These are phyloP conservation scores for Akebia trifoliata DNA, from an alignment of 164 flowering plant species.

Conservation along the genomic window DNA sequence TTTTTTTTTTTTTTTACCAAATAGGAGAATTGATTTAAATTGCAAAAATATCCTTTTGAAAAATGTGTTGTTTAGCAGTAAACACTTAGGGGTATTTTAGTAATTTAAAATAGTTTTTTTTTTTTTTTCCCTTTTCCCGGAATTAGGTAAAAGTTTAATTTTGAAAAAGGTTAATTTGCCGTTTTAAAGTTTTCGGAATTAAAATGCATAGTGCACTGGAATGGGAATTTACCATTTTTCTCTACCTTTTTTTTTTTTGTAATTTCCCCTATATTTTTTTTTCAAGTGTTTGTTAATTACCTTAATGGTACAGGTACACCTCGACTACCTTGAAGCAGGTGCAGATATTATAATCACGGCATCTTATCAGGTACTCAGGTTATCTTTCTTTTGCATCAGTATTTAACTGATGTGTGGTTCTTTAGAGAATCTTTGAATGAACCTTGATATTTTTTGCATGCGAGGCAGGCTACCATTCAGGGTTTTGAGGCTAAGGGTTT, in stretches of 20 bases:
- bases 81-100: too few species aligned
- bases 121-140: too few species aligned
- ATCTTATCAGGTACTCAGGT: conserved; percentile 58
- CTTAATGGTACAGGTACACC: conserved; percentile 47
- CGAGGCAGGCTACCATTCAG: conserved; percentile 50
- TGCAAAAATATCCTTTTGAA: too few species aligned
- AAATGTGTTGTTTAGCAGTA: too few species aligned
- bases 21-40: too few species aligned
- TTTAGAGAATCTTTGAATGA: neutral
- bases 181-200: too few species aligned
- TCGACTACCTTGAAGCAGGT: conserved; percentile 79
- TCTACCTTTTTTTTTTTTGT: neutral
- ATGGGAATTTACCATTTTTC: too few species aligned
- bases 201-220: too few species aligned
- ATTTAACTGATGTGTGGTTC: neutral
- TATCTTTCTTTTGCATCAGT: neutral
- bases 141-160: too few species aligned
- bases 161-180: too few species aligned
- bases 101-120: too few species aligned
- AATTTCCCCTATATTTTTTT: neutral
- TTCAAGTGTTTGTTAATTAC: neutral
- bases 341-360: conserved; percentile 64
- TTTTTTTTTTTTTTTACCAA: too few species aligned
- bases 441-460: conserved; percentile 4
- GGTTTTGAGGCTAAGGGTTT: conserved; percentile 60